Conservation (phyloP, 192 early-diverging fungal species). For the Haplosporangium gracile region DNA sequence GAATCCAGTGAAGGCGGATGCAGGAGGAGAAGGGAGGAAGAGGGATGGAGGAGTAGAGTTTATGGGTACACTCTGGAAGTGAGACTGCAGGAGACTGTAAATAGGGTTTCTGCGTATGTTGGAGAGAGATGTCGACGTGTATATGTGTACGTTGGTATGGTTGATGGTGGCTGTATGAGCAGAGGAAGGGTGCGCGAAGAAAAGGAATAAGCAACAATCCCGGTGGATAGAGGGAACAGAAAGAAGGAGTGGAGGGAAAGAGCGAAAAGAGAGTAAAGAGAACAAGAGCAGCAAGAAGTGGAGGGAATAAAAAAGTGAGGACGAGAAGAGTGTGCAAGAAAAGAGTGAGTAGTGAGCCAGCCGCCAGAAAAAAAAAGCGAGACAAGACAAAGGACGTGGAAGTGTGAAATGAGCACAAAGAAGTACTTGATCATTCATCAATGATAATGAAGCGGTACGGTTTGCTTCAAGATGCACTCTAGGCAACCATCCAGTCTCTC, state of each 20-base stretch:
- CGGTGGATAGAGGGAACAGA: conserved; percentile 5
- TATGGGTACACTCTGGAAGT: background rate
- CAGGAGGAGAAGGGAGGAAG: background rate
- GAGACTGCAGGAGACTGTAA: background rate
- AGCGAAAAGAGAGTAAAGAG: background rate
- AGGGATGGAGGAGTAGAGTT: background rate
- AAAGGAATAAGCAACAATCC: background rate
- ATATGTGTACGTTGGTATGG: no score
- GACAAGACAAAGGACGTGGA: background rate
- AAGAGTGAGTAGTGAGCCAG: background rate
- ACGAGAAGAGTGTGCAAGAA: background rate
- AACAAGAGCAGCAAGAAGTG: background rate
- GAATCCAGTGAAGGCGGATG: background rate
- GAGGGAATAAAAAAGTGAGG: background rate
- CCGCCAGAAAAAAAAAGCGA: background rate
- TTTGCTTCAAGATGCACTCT: no score
- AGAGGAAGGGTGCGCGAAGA: background rate
- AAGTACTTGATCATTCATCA: no score
- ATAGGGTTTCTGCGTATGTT: background rate
- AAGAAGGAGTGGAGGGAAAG: background rate
- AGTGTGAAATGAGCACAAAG: no score
- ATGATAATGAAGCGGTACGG: no score
- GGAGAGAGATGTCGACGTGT: background rate
- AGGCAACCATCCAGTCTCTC: no score
- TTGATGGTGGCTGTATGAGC: background rate